These are phyloP conservation scores for Phytopythium vexans DNA, from an alignment of 352 stramenopile species.

Conservation along the genomic window DNA sequence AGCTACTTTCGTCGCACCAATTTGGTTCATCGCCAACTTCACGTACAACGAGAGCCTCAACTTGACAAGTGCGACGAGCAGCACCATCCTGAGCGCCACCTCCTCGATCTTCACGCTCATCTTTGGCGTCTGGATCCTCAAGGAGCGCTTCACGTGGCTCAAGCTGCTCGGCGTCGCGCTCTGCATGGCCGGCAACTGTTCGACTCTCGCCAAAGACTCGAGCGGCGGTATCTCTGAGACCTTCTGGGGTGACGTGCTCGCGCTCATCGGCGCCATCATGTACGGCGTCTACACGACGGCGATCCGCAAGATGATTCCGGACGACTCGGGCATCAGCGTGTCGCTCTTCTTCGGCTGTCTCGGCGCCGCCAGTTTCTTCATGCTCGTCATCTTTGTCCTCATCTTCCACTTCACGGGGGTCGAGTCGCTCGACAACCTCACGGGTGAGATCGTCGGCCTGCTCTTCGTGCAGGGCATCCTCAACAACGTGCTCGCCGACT, in stretches of 20 bases:
- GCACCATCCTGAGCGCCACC: constrained; percentile 93
- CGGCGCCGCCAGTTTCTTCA: constrained; percentile 93
- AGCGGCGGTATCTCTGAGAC: constrained; percentile 23
- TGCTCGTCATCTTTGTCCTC: constrained; percentile 84
- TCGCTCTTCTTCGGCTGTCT: constrained; percentile 96
- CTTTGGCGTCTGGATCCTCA: constrained; percentile 78
- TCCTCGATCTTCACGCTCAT: constrained; percentile 94
- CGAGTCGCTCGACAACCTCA: constrained; percentile 64
- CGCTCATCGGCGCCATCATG: constrained; percentile 78
- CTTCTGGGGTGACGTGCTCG: constrained; percentile 64
- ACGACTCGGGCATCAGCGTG: constrained; percentile 90
- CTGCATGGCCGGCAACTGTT: constrained; percentile 89
- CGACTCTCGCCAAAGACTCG: constrained; percentile 83
- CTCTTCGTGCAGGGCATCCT: constrained; percentile 90
- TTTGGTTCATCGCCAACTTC: constrained; percentile 96
- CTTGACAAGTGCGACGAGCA: constrained; percentile 92
- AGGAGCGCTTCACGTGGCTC: constrained; percentile 77
- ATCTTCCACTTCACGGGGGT: constrained; percentile 68
- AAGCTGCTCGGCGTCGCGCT: constrained; percentile 88
- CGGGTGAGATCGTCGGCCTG: constrained; percentile 77
- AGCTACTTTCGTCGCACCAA: constrained; percentile 69
- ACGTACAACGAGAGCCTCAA: constrained; percentile 93
- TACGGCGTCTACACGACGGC: constrained; percentile 94
- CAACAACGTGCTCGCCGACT: constrained; percentile 95
- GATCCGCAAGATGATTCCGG: constrained; percentile 67